Conservation (phyloP, 768 basidiomycete species). For the Imleria badia region DNA sequence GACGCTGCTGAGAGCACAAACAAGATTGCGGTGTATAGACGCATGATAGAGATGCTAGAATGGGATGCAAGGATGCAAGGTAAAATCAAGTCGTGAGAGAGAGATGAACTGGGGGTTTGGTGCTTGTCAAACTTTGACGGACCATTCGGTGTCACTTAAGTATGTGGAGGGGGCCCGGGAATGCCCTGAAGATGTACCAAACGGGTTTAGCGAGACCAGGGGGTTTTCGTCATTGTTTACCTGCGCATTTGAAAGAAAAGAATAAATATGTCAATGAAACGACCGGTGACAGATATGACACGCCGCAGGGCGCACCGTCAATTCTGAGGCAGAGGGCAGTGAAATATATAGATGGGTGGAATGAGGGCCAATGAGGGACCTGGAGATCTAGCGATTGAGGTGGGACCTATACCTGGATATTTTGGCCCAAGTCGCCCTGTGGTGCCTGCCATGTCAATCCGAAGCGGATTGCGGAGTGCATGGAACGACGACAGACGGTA, state of each 20-base stretch:
- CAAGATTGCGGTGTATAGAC: constrained; percentile 5
- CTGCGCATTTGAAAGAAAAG: neutral
- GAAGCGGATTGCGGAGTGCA: no score
- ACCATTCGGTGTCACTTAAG: neutral
- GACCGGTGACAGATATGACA: no score
- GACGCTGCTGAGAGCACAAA: constrained; percentile 14
- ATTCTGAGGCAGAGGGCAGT: no score
- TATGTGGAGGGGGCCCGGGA: neutral
- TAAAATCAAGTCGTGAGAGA: neutral
- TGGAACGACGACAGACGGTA: no score
- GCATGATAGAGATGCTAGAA: constrained; percentile 15
- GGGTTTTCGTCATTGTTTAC: constrained; percentile 9
- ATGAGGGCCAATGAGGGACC: no score
- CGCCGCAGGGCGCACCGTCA: no score
- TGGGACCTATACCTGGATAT: no score
- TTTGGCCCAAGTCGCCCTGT: no score
- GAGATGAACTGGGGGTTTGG: no score
- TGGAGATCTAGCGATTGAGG: no score
- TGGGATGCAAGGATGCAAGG: neutral
- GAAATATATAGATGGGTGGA: no score
- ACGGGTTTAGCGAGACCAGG: constrained; percentile 10
- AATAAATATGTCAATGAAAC: neutral
- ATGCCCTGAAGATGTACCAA: constrained; percentile 5
- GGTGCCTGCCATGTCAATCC: no score
- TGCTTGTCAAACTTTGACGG: neutral